These are phyloP conservation scores for Talaromyces amestolkiae DNA, from an alignment of 2,329 filamentous ascomycete genomes.

Conservation along the genomic window DNA sequence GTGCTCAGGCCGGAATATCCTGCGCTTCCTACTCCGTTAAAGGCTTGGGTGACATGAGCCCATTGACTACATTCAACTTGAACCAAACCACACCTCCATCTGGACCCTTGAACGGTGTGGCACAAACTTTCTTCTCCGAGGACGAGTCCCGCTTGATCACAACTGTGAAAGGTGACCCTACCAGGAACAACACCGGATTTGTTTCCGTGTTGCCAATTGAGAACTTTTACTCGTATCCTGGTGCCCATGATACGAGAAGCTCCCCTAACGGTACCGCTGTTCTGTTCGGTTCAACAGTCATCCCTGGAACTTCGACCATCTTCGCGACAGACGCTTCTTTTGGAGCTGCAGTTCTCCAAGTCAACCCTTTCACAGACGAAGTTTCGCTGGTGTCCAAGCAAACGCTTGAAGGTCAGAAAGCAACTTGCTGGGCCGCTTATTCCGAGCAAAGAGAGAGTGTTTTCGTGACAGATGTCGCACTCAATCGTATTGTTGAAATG, in stretches of 20 bases:
- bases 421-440: constrained; percentile 60
- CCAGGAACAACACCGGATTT: constrained; percentile 57
- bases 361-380: constrained; percentile 35
- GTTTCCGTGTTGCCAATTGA: constrained; percentile 52
- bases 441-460: constrained; percentile 50
- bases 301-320: constrained; percentile 47
- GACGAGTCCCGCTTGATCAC: constrained; percentile 54
- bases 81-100: constrained; percentile 58
- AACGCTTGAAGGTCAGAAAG: constrained; percentile 51
- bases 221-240: constrained; percentile 18
- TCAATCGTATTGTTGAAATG: constrained; percentile 58
- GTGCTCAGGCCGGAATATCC: constrained; percentile 36
- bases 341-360: constrained; percentile 51
- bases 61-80: constrained; percentile 46
- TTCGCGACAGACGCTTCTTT: constrained; percentile 61
- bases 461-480: constrained; percentile 58
- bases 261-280: constrained; percentile 57
- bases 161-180: constrained; percentile 61
- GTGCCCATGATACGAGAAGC: constrained; percentile 33
- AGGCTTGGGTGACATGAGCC: constrained; percentile 36
- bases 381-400: constrained; percentile 41
- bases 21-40: constrained; percentile 32
- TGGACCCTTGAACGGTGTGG: constrained; percentile 59
- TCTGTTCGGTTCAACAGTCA: constrained; percentile 53
- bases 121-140: constrained; percentile 59